Evolutionary conservation across 2,329 filamentous ascomycete species (phyloP).

Genomic region (Botrytis byssoidea): DNA sequence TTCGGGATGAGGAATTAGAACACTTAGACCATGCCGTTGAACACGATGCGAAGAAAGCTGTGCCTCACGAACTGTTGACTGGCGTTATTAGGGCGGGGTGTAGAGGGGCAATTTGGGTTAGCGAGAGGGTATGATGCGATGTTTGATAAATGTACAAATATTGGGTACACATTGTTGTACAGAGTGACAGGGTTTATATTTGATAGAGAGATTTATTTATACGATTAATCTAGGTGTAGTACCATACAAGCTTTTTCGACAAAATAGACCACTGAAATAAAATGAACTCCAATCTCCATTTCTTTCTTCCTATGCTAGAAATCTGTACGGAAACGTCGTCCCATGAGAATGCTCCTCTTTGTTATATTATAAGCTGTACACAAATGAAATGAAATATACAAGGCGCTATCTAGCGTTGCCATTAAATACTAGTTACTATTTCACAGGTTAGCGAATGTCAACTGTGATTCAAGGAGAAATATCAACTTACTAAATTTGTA

Average conservation of each 20-base stretch:
- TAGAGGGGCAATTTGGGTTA: conserved; percentile 88
- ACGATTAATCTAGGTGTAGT: conserved; percentile 16
- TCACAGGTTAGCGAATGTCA: conserved; percentile 78
- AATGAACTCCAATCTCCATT: conserved; percentile 17
- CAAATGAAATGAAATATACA: conserved; percentile 18
- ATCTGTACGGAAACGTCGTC: conserved; percentile 12
- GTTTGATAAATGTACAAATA: conserved; percentile 9
- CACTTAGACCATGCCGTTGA: conserved; percentile 94
- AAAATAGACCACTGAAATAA: conserved; percentile 15
- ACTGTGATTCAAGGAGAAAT: conserved; percentile 85
- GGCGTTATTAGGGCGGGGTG: conserved; percentile 88
- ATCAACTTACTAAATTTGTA: conserved; percentile 88
- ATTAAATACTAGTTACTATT: conserved; percentile 20
- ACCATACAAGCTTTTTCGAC: conserved; percentile 1
- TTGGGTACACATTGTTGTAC: conserved; percentile 4
- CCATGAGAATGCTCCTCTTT: conserved; percentile 11
- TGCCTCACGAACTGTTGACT: conserved; percentile 85
- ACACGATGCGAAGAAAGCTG: conserved; percentile 86
- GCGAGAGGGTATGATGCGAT: conserved; percentile 60
- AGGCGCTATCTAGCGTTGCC: conserved; percentile 9
- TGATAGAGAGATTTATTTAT: not conserved
- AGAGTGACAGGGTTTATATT: not conserved
- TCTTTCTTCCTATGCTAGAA: conserved; percentile 17
- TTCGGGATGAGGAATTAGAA: conserved; percentile 94
- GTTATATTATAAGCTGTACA: conserved; percentile 16